Conservation (phyloP, 139 green algal genomes). For the Chlorella sp. region DNA sequence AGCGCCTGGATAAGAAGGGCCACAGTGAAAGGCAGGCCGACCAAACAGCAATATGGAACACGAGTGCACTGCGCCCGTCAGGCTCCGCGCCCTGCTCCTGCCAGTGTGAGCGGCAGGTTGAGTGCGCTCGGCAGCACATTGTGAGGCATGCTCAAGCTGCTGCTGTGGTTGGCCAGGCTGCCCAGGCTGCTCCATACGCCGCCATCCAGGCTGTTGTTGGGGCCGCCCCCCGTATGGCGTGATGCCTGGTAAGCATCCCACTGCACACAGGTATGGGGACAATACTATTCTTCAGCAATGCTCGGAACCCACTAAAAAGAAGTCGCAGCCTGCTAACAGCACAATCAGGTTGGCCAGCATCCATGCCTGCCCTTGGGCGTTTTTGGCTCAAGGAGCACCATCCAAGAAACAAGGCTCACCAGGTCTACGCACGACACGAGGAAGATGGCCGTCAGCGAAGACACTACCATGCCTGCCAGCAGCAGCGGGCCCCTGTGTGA, state of each 20-base stretch:
- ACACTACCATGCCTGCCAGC: slow-evolving; percentile 77
- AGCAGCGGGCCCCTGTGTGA: slow-evolving; percentile 69
- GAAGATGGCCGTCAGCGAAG: slow-evolving; percentile 83
- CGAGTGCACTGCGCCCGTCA: too few relatives aligned
- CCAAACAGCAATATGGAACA: too few relatives aligned
- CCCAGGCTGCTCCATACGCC: neutral
- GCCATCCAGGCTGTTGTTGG: neutral
- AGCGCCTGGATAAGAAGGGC: too few relatives aligned
- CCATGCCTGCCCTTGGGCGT: too few relatives aligned
- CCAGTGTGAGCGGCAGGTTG: neutral
- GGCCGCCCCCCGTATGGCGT: neutral
- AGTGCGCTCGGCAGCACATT: slow-evolving; percentile 6
- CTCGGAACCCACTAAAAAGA: too few relatives aligned
- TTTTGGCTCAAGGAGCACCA: too few relatives aligned
- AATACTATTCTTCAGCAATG: too few relatives aligned
- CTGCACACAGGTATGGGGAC: too few relatives aligned
- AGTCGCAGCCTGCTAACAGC: too few relatives aligned
- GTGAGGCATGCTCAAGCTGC: neutral
- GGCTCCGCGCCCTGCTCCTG: neutral
- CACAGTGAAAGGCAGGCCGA: too few relatives aligned
- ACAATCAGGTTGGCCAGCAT: too few relatives aligned
- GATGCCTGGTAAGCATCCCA: slow-evolving; percentile 7
- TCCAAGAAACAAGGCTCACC: too few relatives aligned
- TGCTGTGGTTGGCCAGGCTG: neutral
- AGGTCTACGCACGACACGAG: slow-evolving; percentile 80